A percentile compares a stretch with the other conserved stretches of the same genome.
phyloP scores from a whole-genome alignment of 352 stramenopile species.

The Phytophthora melonis region DNA sequence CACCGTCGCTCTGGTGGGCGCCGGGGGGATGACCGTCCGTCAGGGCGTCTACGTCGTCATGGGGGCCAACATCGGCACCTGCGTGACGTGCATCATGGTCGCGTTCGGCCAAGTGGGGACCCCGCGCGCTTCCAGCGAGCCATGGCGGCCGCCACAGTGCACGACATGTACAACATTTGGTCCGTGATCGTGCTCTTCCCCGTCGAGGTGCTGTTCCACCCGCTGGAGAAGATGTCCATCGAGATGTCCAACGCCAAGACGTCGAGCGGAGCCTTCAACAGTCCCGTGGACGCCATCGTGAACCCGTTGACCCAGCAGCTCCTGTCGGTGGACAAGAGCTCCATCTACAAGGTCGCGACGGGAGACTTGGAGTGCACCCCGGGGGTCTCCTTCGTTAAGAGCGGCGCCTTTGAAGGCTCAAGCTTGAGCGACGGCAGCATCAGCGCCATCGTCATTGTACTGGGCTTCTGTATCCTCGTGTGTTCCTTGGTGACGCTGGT shows the following conservation, averaged over 20 bases:
- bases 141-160: slow-evolving; percentile 56
- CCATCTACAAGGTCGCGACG: slow-evolving; percentile 40
- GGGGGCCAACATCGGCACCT: slow-evolving; percentile 90
- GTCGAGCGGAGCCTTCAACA: slow-evolving; percentile 41
- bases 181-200: slow-evolving; percentile 76
- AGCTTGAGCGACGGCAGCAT: slow-evolving; percentile 46
- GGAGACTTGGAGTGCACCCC: slow-evolving; percentile 37
- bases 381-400: slow-evolving; percentile 41
- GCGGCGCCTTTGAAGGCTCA: slow-evolving; percentile 37
- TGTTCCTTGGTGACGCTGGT: slow-evolving; percentile 51
- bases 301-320: slow-evolving; percentile 40
- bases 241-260: slow-evolving; percentile 43
- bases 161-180: slow-evolving; percentile 91
- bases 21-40: slow-evolving; percentile 69
- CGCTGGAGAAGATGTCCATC: slow-evolving; percentile 60
- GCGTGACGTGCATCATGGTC: slow-evolving; percentile 91
- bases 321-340: slow-evolving; percentile 41
- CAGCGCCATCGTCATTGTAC: slow-evolving; percentile 46
- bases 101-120: slow-evolving; percentile 86
- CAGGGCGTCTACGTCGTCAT: slow-evolving; percentile 91
- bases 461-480: slow-evolving; percentile 55
- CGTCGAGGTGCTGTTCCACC: slow-evolving; percentile 64
- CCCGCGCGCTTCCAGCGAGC: slow-evolving; percentile 64
- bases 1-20: slow-evolving; percentile 65
- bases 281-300: slow-evolving; percentile 50